Evolutionary conservation across 2,329 filamentous ascomycete species (phyloP).

Genomic region (Sodiomyces alkalinus): DNA sequence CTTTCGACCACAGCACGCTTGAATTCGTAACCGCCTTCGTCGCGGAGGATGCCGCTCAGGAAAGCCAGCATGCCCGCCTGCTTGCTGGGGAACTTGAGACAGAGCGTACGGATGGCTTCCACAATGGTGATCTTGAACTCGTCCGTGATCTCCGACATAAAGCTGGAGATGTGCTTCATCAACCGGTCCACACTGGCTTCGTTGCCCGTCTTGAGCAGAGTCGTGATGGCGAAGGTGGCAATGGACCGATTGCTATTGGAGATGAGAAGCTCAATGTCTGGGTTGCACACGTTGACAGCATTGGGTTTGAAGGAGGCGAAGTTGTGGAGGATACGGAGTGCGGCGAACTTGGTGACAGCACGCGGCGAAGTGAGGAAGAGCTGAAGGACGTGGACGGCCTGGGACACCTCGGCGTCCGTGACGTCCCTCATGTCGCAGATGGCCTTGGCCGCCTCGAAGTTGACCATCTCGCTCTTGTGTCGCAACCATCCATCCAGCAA

Average conservation of each 20-base stretch:
- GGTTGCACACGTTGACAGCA: constrained; percentile 86
- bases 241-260: constrained; percentile 96
- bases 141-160: constrained; percentile 98
- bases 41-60: constrained; percentile 87
- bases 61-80: constrained; percentile 96
- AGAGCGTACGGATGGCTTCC: constrained; percentile 90
- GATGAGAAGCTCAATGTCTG: constrained; percentile 91
- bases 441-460: constrained; percentile 96
- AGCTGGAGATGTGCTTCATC: constrained; percentile 96
- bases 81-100: constrained; percentile 95
- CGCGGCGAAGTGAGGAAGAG: constrained; percentile 92
- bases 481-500: constrained; percentile 91
- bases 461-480: constrained; percentile 99
- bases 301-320: constrained; percentile 94
- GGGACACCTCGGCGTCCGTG: constrained; percentile 76
- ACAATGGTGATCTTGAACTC: constrained; percentile 99
- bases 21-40: constrained; percentile 97
- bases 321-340: constrained; percentile 88
- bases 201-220: constrained; percentile 93
- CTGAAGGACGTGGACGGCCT: constrained; percentile 89
- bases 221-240: constrained; percentile 96
- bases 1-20: constrained; percentile 96
- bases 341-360: constrained; percentile 93
- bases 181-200: constrained; percentile 91
- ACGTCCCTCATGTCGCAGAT: constrained; percentile 93